phyloP scores from a whole-genome alignment of 768 basidiomycete species.

The Macrolepiota albuminosa region DNA sequence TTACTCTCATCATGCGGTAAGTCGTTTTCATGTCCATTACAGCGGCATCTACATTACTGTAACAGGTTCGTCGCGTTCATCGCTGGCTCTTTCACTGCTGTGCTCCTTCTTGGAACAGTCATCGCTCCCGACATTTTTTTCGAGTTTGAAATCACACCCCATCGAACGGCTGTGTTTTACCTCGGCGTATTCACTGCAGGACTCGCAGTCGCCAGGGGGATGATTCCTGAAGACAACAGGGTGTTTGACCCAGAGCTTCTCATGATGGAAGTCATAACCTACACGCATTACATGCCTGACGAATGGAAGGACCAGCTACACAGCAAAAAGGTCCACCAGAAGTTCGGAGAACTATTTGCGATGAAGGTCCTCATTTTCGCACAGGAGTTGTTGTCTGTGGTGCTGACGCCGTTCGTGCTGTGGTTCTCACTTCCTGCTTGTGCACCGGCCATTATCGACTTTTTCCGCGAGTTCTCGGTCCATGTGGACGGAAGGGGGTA shows the following conservation, averaged over 20 bases:
- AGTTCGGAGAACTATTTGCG: constrained; percentile 90
- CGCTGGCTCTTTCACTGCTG: constrained; percentile 94
- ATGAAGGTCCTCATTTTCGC: constrained; percentile 87
- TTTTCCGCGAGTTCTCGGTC: constrained; percentile 96
- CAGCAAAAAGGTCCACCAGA: constrained; percentile 86
- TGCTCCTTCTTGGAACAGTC: constrained; percentile 86
- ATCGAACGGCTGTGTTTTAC: constrained; percentile 93
- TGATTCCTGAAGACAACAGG: constrained; percentile 92
- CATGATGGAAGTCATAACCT: constrained; percentile 87
- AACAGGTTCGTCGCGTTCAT: constrained; percentile 92
- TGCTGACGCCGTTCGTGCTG: constrained; percentile 90
- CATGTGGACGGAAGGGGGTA: constrained; percentile 96
- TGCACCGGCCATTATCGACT: constrained; percentile 90
- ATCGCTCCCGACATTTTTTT: constrained; percentile 92
- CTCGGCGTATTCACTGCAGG: constrained; percentile 83
- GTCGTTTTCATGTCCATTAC: constrained; percentile 16
- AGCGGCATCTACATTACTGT: neutral
- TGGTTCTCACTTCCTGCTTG: constrained; percentile 90
- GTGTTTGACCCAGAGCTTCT: constrained; percentile 93
- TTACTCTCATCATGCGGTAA: constrained; percentile 86
- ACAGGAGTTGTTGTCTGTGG: constrained; percentile 85
- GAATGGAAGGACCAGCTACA: constrained; percentile 89
- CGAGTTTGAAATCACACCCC: constrained; percentile 91
- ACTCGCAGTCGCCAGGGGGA: constrained; percentile 86
- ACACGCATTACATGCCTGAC: constrained; percentile 95